Evolutionary conservation across 2,329 filamentous ascomycete species (phyloP).

Genomic region (Fusarium sp.): DNA sequence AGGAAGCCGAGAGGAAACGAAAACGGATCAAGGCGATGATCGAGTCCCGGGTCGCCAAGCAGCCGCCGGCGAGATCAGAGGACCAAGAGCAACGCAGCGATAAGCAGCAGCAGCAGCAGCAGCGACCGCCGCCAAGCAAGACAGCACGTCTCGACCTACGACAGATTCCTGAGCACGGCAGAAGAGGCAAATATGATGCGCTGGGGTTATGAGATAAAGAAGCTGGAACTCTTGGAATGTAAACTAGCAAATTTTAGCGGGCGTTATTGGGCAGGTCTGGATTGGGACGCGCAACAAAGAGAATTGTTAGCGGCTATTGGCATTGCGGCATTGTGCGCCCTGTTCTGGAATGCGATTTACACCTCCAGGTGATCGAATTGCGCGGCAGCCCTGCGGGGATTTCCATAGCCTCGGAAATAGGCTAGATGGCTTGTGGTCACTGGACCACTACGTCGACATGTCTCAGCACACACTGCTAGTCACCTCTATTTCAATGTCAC

Average conservation of each 20-base stretch:
- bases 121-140: constrained; percentile 17
- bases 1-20: constrained; percentile 47
- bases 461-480: constrained; percentile 34
- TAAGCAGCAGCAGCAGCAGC: constrained; percentile 15
- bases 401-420: constrained; percentile 17
- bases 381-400: constrained; percentile 21
- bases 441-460: constrained; percentile 17
- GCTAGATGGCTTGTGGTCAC: constrained; percentile 19
- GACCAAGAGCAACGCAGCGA: constrained; percentile 20
- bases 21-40: constrained; percentile 42
- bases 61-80: constrained; percentile 12
- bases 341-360: constrained; percentile 45
- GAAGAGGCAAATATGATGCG: constrained; percentile 54
- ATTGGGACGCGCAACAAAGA: constrained; percentile 24
- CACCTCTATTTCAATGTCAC: constrained; percentile 24
- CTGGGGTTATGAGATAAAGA: constrained; percentile 51
- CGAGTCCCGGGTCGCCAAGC: constrained; percentile 21
- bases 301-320: constrained; percentile 26
- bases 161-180: constrained; percentile 49
- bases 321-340: constrained; percentile 22
- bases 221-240: constrained; percentile 8
- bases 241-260: constrained; percentile 34
- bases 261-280: constrained; percentile 33
- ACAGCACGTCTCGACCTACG: constrained; percentile 42
- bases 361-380: constrained; percentile 19